Base-by-base conservation (phyloP, 2,329 filamentous ascomycete species). In the Coniella vitis region DNA sequence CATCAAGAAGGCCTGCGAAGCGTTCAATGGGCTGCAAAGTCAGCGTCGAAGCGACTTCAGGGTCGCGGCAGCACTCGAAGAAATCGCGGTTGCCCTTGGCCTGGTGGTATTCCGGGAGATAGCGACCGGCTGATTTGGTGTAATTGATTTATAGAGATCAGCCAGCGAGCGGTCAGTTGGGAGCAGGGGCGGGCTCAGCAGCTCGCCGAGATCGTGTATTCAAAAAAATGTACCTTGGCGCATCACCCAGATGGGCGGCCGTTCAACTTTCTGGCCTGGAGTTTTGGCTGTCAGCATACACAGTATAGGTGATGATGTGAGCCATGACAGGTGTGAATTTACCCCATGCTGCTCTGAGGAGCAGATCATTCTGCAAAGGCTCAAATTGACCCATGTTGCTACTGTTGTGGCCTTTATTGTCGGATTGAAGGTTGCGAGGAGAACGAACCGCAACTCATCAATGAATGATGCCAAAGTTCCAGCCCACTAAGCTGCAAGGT, bases 221-320 rank as follows among this genome's bases (percentile, higher is more conserved):
- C 16, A 39, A n/a, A n/a, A n/a, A n/a, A n/a, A 48, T 45, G 67
- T 74, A 91, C 90, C 90, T 82, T 98, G 93, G 69, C 93, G 87
- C 93, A 98, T 98, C 65, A 98, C 90, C 93, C 93, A 98, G 75
- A 94, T 88, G 50, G 93, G 93, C 54, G 93, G 87, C 56, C 93
- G 83, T 69, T 96, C 90, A 57, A 97, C 87, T 65, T 83, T 83
- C 70, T 96, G 79, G 66, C 91, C 90, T 94, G 62, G 47, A 56
- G 58, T 25, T 25, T 9, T 19, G 8, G 37, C 34, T 22, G 48
- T 51, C 34, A 51, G 48, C 35, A 31, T 48, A 17, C 25, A 40
- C 5, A 32, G 12, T 19, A 19, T 36, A 4, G n/a, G 25, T 19
- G 12, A 10, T 10, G 19, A 19, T 13, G 34, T 40, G 32, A 17